Evolutionary conservation across 495 filamentous ascomycete species (phyloP), one percentile per base, ranked within the genome.

Genomic region (Coniosporium apollinis): DNA sequence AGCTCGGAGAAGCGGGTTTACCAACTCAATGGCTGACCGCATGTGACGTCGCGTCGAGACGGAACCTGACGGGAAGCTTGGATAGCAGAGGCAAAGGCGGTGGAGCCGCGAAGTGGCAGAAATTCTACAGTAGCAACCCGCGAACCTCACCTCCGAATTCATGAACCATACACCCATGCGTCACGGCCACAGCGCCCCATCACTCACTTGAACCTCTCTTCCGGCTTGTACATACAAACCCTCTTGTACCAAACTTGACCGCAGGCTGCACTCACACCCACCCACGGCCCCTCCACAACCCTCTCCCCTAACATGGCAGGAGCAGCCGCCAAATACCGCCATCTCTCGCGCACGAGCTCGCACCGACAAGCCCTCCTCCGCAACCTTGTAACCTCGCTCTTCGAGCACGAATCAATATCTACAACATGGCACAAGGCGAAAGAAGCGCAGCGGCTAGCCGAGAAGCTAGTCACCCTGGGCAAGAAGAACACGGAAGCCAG

Each of bases 361-460:
- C 89, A 94, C 52, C 73, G 89, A 51, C 72, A 87, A 60, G 86
- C 89, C 36, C 72, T 97, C 42, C 79, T 97, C 39, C 84, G 89
- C 44, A 96, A 96, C 59, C 68, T 97, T 29, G 83, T 96, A 50
- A 92, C 85, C 40, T 87, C 84, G n/a, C 79, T 97, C 37, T 73
- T 97, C 64, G 65, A 78, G 50, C 72, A 93, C 55, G 89, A 97
- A 61, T 71, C 79, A 35, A 92, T 97, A 63, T 73, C 72, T 31
- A 97, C 89, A 18, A 93, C 89, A 60, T 94, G 78, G 74, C 72
- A 72, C 54, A 96, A 94, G 62, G 89, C 89, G 20, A 97, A 96
- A 58, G 89, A 97, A 62, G 80, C 89, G 29, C 89, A 96, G 57
- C 69, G 78, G 1, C 55, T 94, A 19, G 89, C 89, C 24, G 89